A percentile compares a stretch with the other conserved stretches of the same genome.
These are phyloP conservation scores for Bryoerythrophyllum caledonicum DNA, from an alignment of 225 moss, liverwort and hornwort genomes.

Conservation along the genomic window DNA sequence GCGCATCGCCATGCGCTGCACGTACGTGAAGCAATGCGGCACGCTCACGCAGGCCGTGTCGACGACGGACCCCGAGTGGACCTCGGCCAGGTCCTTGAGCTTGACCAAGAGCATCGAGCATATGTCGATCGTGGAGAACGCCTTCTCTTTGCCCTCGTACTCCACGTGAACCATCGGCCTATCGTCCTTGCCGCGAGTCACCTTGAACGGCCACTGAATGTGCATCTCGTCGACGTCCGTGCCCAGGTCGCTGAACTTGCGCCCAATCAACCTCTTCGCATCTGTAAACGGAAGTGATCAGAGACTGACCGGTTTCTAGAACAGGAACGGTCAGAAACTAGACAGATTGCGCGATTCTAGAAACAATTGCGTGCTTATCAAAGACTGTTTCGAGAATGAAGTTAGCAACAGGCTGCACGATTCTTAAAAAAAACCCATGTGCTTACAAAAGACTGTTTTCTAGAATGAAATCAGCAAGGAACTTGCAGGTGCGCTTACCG, in stretches of 20 bases:
- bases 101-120: conserved; percentile 27
- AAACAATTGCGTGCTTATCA: too few species aligned
- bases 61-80: conserved; percentile 31
- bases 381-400: too few species aligned
- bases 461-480: too few species aligned
- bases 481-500: conserved; percentile 15
- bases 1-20: conserved; percentile 40
- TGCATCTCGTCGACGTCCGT: conserved; percentile 27
- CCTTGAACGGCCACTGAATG: conserved; percentile 43
- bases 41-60: conserved; percentile 30
- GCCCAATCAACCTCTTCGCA: conserved; percentile 45
- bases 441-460: too few species aligned
- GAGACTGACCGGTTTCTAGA: too few species aligned
- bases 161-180: conserved; percentile 33
- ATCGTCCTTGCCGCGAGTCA: conserved; percentile 22
- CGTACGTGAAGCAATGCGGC: conserved; percentile 44
- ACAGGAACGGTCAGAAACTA: too few species aligned
- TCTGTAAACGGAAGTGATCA: conserved; percentile 18
- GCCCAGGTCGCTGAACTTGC: conserved; percentile 33
- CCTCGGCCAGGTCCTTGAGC: conserved; percentile 40
- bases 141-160: conserved; percentile 44
- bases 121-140: conserved; percentile 24
- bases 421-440: too few species aligned
- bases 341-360: too few species aligned
- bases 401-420: too few species aligned